Base-by-base conservation (phyloP, 495 filamentous ascomycete genomes). In the Penicillium desertorum region DNA sequence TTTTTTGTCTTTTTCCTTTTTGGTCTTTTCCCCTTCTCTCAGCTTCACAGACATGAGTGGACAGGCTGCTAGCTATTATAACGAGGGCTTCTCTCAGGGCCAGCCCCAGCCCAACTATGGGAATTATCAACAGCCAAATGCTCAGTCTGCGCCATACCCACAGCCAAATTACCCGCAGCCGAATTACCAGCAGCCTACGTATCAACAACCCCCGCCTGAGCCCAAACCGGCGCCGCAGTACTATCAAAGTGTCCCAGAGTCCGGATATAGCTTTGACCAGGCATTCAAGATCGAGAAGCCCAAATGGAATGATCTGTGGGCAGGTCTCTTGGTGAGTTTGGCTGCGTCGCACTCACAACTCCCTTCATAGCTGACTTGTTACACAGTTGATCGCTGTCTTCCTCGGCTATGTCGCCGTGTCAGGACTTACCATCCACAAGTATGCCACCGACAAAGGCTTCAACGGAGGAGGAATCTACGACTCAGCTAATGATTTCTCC, bases 241-340 rank as follows among this genome's bases (percentile, higher is more conserved):
- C 34, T 58, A 62, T 8, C 59, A 76, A 42, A 67, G 64, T 32
- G 57, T 62, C 22, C 67, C 72, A 12, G 68, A 72, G 16, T 69
- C 71, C 2, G 65, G 64, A 2, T 70, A 65, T 34, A 65, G 56
- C 14, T 97, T 92, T 62, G 85, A 93, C 16, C 81, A 96, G 64
- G 81, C 83, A 1, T 96, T 96, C 74, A 85, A 83, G 69, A 65
- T 96, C 37, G 81, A 90, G 54, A 84, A 84, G 55, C 92, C 92
- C 12, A 95, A 94, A 65, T 96, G 79, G 69, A 88, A 96, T 63
- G 92, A 96, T 64, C 51, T 91, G 6, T 96, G 91, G 92, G 91
- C 91, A 5, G 90, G 86, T 17, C 73, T 95, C 46, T 72, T 96
- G 63, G 83, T 88, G 69, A 14, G 77, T 76, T 19, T 29, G 22